Percentiles rank a stretch among this genome's conserved stretches.
Evolutionary conservation across 176 grass and related monocot genomes (phyloP).

Genomic region (Neostapfia colusana): DNA sequence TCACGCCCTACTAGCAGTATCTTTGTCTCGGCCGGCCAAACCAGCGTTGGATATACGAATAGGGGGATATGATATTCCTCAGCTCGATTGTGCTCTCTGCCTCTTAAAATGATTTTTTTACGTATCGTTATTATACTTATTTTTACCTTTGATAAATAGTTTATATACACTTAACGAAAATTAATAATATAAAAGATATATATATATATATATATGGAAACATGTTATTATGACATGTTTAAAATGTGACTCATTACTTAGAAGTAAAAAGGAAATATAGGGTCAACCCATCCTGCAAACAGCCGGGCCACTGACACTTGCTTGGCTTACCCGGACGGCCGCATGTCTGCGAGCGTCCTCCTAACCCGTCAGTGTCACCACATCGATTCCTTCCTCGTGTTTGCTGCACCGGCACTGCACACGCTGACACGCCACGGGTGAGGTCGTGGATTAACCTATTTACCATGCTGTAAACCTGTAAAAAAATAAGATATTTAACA

Average conservation of each 20-base stretch:
- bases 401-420: background rate
- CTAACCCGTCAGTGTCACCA: background rate
- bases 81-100: too few species aligned
- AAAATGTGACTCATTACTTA: too few species aligned
- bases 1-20: background rate
- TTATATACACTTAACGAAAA: too few species aligned
- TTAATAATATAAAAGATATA: too few species aligned
- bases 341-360: background rate
- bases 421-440: background rate
- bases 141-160: too few species aligned
- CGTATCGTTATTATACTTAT: too few species aligned
- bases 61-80: background rate
- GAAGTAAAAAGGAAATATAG: too few species aligned
- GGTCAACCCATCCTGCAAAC: too few species aligned
- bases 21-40: background rate
- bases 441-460: background rate
- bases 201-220: too few species aligned
- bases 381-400: constrained; percentile 1
- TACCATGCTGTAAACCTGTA: background rate
- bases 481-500: too few species aligned
- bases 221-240: too few species aligned
- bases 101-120: too few species aligned
- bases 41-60: background rate
- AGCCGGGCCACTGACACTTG: background rate
- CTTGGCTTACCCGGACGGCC: background rate